Base-by-base conservation (phyloP, 179 eudicot species). In the Pouteria campechiana region DNA sequence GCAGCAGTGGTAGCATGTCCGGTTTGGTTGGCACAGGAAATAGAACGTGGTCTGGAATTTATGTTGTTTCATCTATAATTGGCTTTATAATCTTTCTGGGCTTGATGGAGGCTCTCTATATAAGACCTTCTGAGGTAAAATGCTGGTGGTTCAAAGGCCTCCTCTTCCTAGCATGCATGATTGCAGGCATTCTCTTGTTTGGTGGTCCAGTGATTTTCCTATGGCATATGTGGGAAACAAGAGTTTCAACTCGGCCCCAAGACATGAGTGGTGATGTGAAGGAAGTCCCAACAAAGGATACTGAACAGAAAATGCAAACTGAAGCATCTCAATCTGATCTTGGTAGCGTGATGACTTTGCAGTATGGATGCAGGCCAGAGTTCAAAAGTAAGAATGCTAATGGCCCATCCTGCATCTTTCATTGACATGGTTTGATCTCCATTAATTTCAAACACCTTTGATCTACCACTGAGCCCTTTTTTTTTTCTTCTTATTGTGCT, bases 321-420 rank as follows among this genome's bases (percentile, higher is more conserved):
- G n/a, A n/a, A n/a, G n/a, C n/a, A n/a, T n/a, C n/a, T n/a, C n/a
- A n/a, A n/a, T n/a, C n/a, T n/a, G n/a, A n/a, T n/a, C n/a, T n/a
- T 14, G 13, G 35, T 31, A 31, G 35, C 22, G 44, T 10, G 21
- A 40, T 5, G 16, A 17, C 48, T 21, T 8, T 15, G 19, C n/a
- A 40, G 2, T 43, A 43, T 43, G 48, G 48, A 2, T 25, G 19
- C 18, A 43, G 48, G 27, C 48, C 48, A 43, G 17, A 43, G 19
- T 43, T 43, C 27, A 43, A 27, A 25, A 33, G 48, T 43, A 43
- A 4, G 33, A n/a, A n/a, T n/a, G n/a, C n/a, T n/a, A n/a, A n/a
- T n/a, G n/a, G n/a, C n/a, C n/a, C n/a, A n/a, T n/a, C n/a, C n/a
- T n/a, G n/a, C n/a, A n/a, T n/a, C n/a, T n/a, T n/a, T n/a, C n/a